Evolutionary conservation across 1,284 basidiomycete species (phyloP).

Genomic region (Austroboletus novae-zelandiae): DNA sequence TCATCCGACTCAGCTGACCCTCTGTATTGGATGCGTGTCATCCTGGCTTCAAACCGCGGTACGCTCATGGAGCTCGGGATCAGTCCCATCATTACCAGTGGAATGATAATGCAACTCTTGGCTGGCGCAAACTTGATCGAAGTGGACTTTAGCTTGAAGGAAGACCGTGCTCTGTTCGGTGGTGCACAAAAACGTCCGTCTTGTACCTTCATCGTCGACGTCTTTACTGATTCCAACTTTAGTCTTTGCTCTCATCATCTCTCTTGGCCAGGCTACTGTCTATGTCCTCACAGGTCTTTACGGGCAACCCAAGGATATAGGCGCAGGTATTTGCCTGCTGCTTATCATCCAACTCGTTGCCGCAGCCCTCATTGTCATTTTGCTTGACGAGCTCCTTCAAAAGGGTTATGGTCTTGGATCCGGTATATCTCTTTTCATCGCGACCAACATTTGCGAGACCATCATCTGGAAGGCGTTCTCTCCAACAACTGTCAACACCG

Average conservation of each 20-base stretch:
- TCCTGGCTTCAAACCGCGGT: conserved; percentile 96
- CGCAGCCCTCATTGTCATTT: conserved; percentile 94
- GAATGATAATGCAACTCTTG: conserved; percentile 99
- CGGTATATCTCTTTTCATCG: conserved; percentile 98
- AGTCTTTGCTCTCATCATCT: conserved; percentile 97
- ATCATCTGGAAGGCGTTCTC: conserved; percentile 99
- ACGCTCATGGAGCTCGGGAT: conserved; percentile 99
- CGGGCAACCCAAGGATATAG: conserved; percentile 90
- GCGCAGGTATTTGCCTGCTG: conserved; percentile 93
- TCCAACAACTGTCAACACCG: conserved; percentile 97
- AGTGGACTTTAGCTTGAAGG: conserved; percentile 96
- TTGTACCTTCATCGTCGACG: not conserved
- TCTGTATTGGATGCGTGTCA: conserved; percentile 99
- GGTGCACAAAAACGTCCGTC: conserved; percentile 92
- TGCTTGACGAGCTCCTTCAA: conserved; percentile 97
- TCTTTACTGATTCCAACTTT: conserved; percentile 2
- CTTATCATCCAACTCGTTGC: conserved; percentile 95
- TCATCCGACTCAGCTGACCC: conserved; percentile 97
- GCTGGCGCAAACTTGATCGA: conserved; percentile 98
- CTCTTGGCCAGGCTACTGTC: conserved; percentile 95
- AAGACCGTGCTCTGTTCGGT: conserved; percentile 94
- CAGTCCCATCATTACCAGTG: conserved; percentile 94
- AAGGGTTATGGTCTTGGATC: conserved; percentile 99
- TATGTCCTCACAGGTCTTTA: conserved; percentile 98
- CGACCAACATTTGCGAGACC: conserved; percentile 99